Percentiles rank a stretch among this genome's conserved stretches.
phyloP scores from a whole-genome alignment of 108 stramenopile genomes.

The Cylindrotheca closterium region DNA sequence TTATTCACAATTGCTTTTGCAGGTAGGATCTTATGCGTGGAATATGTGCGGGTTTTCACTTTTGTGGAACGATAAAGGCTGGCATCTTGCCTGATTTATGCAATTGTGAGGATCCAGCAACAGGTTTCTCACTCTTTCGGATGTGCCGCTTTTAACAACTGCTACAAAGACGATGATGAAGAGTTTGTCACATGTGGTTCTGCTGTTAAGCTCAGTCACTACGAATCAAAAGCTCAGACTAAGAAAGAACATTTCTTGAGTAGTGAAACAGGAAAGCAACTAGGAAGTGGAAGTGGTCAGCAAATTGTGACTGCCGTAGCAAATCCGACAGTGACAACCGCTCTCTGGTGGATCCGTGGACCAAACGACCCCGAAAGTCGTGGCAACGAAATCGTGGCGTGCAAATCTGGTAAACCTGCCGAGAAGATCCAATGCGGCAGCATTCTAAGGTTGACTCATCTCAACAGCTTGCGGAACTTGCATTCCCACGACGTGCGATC shows the following conservation, averaged over 20 bases:
- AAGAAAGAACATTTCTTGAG: conserved; percentile 21
- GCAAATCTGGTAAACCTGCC: conserved; percentile 22
- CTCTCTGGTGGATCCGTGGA: conserved; percentile 79
- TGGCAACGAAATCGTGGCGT: conserved; percentile 12
- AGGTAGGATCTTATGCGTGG: no score
- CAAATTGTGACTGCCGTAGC: conserved; percentile 73
- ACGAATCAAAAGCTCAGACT: conserved; percentile 41
- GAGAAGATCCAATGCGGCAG: conserved; percentile 55
- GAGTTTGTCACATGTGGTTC: conserved; percentile 81
- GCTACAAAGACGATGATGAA: conserved; percentile 20
- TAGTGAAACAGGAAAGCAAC: conserved; percentile 42
- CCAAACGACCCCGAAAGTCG: conserved; percentile 34
- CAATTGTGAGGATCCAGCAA: no score
- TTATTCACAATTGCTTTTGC: no score
- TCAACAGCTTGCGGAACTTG: conserved; percentile 59
- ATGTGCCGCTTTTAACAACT: no score
- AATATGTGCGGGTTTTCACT: no score
- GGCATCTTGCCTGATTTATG: no score
- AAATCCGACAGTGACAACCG: conserved; percentile 30
- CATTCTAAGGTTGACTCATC: conserved; percentile 70
- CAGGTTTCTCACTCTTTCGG: no score
- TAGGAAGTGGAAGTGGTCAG: conserved; percentile 65
- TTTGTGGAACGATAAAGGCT: no score
- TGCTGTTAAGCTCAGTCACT: conserved; percentile 72
- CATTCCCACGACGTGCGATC: conserved; percentile 72